These are phyloP conservation scores for Neonectria punicea DNA, from an alignment of 2,329 filamentous ascomycete species.

Conservation along the genomic window DNA sequence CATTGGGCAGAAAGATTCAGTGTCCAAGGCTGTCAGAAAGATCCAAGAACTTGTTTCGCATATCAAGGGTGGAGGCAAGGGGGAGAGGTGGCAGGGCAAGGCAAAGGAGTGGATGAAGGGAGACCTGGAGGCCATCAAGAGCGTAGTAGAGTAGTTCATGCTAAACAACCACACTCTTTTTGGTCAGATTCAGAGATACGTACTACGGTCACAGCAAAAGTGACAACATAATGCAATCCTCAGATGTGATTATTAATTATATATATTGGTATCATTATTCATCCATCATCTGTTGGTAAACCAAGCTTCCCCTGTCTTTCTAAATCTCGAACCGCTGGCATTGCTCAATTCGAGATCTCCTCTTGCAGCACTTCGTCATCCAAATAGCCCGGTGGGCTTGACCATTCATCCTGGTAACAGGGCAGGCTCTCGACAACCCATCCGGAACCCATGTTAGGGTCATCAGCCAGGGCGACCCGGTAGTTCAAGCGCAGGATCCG, in stretches of 20 bases:
- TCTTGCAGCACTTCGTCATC: neutral
- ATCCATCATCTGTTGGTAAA: neutral
- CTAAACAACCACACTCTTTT: neutral
- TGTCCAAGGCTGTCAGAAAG: conserved; percentile 35
- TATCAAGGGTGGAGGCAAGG: conserved; percentile 44
- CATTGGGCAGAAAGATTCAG: conserved; percentile 35
- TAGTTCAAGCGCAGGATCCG: conserved; percentile 93
- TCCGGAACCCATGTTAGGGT: neutral
- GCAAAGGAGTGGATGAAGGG: conserved; percentile 42
- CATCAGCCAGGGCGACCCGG: conserved; percentile 79
- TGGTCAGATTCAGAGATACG: neutral
- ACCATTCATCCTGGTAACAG: conserved; percentile 16
- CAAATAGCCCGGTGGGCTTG: conserved; percentile 15
- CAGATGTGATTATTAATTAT: neutral
- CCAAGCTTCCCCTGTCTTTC: no score
- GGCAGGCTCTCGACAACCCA: conserved; percentile 18
- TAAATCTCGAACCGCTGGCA: neutral
- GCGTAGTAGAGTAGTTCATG: conserved; percentile 25
- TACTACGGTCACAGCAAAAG: neutral
- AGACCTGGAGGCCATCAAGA: conserved; percentile 36
- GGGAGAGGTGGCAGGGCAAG: conserved; percentile 48
- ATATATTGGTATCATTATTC: neutral
- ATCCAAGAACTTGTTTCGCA: conserved; percentile 13
- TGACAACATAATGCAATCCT: neutral
- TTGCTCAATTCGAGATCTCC: neutral